Base-by-base conservation (phyloP, 805 yeast genomes). In the Cyberlindnera mississippiensis region DNA sequence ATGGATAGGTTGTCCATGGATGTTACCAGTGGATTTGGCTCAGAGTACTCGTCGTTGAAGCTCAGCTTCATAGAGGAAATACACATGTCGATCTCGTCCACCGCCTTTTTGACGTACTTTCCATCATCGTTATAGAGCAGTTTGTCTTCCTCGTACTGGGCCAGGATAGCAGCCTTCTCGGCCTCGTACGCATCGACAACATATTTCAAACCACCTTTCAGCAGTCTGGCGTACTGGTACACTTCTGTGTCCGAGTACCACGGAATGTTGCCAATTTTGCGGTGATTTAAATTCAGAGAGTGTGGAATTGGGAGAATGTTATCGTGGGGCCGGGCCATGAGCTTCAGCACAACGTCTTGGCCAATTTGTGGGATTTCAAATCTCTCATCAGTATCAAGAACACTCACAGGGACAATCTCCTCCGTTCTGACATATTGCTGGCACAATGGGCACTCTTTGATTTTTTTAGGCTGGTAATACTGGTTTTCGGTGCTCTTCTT, bases 391-490 rank as follows among this genome's bases (percentile, higher is more conserved):
- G 72, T 61, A 9, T 64, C 59, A 36, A 49, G 55, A 34, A 73
- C 69, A 35, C 76, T 54, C 0, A 85, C 96, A 0, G 95, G 89
- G 41, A 81, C 73, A 9, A 82, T 67, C 38, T 78, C 80, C 19
- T 73, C 71, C 17, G 72, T 72, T 40, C 71, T 68, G 10, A 83
- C 69, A 31, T 66, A 62, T 35, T 79, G 77, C 4, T 80, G 70
- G 62, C 97, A 90, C 19, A 90, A 62, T 0, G 97, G 97, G 60
- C 97, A 90, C 34, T 79, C 86, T 39, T 78, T 78, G 42, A 73
- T 71, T 54, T 73, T 77, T 64, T 74, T 53, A 51, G 67, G 67
- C 3, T 33, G 15, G 35, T 64, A 62, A 16, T 17, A 36, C 17
- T 19, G 15, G 3, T 16, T 13, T 37, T n/a, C n/a, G n/a, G 66